phyloP scores from a whole-genome alignment of 345 rosid species.

The Hibiscus mutabilis region DNA sequence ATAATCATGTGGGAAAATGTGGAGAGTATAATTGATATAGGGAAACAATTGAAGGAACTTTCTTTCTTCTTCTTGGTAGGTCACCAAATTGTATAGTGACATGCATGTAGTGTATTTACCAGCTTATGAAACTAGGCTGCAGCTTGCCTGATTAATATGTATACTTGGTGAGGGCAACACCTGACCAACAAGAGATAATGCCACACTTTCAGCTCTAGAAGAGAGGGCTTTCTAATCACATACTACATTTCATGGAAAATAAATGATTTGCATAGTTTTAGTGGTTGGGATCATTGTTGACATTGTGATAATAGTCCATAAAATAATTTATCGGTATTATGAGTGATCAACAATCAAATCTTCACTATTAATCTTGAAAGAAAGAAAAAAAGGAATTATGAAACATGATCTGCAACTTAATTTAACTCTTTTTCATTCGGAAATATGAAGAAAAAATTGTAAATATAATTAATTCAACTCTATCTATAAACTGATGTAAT shows the following conservation, averaged over 20 bases:
- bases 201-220: not conserved
- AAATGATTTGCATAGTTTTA: too few relatives aligned
- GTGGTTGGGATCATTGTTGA: too few relatives aligned
- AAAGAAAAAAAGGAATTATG: not conserved
- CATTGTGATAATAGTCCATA: too few relatives aligned
- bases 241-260: not conserved
- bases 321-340: not conserved
- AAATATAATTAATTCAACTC: not conserved
- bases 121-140: not conserved
- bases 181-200: not conserved
- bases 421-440: too few relatives aligned
- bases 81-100: conserved; percentile 8
- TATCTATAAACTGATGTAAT: not conserved
- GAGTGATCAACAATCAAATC: not conserved
- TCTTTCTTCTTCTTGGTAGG: conserved; percentile 16
- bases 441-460: too few relatives aligned
- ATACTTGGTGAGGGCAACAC: conserved; percentile 1
- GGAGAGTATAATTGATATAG: not conserved
- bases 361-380: not conserved
- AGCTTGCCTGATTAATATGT: not conserved
- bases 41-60: not conserved
- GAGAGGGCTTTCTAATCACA: not conserved
- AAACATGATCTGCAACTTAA: not conserved
- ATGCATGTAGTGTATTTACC: not conserved
- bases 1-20: not conserved